phyloP scores from a whole-genome alignment of 257 asterid species.

The Nicotiana obtusifolia region DNA sequence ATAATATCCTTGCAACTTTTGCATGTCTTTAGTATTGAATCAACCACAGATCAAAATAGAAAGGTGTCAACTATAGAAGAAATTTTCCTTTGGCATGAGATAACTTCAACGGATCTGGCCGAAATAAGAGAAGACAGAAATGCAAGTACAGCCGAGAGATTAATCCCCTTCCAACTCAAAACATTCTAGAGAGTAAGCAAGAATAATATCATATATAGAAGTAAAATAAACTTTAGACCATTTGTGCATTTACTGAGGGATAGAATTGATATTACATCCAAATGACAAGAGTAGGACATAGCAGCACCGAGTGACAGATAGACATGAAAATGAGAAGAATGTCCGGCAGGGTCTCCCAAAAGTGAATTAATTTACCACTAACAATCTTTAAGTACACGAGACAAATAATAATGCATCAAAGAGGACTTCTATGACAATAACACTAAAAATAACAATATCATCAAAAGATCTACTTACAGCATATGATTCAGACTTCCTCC shows the following conservation, averaged over 20 bases:
- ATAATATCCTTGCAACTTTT: too few relatives aligned
- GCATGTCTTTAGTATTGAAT: too few relatives aligned
- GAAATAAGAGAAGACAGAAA: too few relatives aligned
- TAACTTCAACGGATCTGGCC: too few relatives aligned
- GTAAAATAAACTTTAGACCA: neutral
- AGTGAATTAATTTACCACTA: neutral
- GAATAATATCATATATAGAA: neutral
- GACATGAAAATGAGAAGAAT: neutral
- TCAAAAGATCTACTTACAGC: slow-evolving; percentile 42
- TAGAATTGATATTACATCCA: neutral
- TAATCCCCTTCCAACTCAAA: too few relatives aligned
- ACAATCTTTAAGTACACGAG: neutral
- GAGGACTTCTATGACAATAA: neutral
- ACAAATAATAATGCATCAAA: slow-evolving; percentile 4
- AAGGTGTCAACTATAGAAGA: too few relatives aligned
- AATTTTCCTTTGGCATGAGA: too few relatives aligned
- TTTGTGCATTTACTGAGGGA: neutral
- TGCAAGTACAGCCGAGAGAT: too few relatives aligned
- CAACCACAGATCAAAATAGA: too few relatives aligned
- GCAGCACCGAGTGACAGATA: neutral
- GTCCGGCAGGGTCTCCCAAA: neutral
- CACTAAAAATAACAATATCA: slow-evolving; percentile 1
- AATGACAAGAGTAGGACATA: neutral
- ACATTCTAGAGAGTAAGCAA: neutral
- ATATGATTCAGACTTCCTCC: slow-evolving; percentile 62